Percentiles rank a stretch among this genome's conserved stretches.
Evolutionary conservation across 108 stramenopile genomes (phyloP).

Genomic region (Nannochloropsis oceanica): DNA sequence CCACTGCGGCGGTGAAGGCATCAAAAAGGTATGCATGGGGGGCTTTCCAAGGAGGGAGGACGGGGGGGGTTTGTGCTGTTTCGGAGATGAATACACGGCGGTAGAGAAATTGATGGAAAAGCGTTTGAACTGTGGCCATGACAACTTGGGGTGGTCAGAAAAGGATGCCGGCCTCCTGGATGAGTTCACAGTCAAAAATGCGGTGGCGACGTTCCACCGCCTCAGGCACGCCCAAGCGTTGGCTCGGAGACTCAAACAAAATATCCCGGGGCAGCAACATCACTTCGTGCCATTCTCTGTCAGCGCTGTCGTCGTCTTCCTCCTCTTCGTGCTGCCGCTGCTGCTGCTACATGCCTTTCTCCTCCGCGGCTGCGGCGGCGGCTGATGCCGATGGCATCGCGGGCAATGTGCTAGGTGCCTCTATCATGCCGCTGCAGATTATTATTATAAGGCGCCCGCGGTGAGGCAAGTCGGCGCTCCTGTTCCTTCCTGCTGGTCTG

Average conservation of each 20-base stretch:
- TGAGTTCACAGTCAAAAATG: constrained; percentile 31
- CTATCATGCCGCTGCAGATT: too few relatives aligned
- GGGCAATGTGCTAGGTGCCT: too few relatives aligned
- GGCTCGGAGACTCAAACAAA: constrained; percentile 5
- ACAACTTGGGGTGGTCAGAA: constrained; percentile 33
- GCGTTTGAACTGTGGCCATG: constrained; percentile 36
- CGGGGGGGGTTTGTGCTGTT: not conserved
- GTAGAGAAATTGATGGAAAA: constrained; percentile 35
- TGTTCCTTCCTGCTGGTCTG: too few relatives aligned
- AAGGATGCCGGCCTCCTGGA: constrained; percentile 34
- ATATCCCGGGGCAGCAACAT: constrained; percentile 16
- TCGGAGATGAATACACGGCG: constrained; percentile 12
- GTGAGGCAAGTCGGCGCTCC: too few relatives aligned
- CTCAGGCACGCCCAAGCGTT: constrained; percentile 18
- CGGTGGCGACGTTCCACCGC: constrained; percentile 27
- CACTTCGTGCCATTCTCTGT: constrained; percentile 23
- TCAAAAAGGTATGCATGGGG: constrained; percentile 4
- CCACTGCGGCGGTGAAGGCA: constrained; percentile 38
- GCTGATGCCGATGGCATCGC: too few relatives aligned
- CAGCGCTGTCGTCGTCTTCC: not conserved
- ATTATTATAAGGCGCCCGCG: too few relatives aligned
- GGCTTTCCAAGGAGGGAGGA: not conserved
- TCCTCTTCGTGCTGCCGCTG: too few relatives aligned
- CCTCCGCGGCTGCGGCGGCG: too few relatives aligned
- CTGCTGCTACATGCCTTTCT: too few relatives aligned